These are phyloP conservation scores for Staphylotrichum longicolle DNA, from an alignment of 495 filamentous ascomycete genomes.

Conservation along the genomic window DNA sequence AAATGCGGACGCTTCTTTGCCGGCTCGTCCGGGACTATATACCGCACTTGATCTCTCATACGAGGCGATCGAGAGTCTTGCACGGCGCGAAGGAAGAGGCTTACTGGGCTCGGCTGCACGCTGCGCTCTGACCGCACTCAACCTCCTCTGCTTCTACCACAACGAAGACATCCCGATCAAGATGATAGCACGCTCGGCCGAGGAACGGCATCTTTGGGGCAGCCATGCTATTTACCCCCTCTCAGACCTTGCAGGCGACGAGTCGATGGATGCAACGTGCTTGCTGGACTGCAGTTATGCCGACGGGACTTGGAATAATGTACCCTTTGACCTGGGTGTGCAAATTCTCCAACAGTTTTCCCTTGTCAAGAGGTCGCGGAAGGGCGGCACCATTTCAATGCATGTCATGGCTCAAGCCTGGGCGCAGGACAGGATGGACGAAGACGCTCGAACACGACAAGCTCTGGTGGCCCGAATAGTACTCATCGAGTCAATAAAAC, in stretches of 20 bases:
- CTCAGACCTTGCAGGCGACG: not conserved
- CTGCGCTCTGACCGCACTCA: slow-evolving; percentile 18
- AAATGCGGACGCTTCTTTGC: no score
- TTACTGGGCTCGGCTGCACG: not conserved
- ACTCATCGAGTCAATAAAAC: slow-evolving; percentile 11
- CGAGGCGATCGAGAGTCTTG: slow-evolving; percentile 1
- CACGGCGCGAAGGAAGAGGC: slow-evolving; percentile 4
- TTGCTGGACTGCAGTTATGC: slow-evolving; percentile 7
- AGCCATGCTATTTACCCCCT: not conserved
- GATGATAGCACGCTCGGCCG: slow-evolving; percentile 4
- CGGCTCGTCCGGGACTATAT: slow-evolving; percentile 16
- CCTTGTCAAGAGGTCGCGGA: slow-evolving; percentile 11
- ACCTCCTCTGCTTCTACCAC: slow-evolving; percentile 25
- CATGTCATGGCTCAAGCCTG: slow-evolving; percentile 27
- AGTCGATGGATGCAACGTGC: not conserved
- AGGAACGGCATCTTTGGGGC: slow-evolving; percentile 1
- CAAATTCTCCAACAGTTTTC: slow-evolving; percentile 18
- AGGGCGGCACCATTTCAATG: slow-evolving; percentile 9
- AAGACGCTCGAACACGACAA: not conserved
- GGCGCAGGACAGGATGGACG: slow-evolving; percentile 19
- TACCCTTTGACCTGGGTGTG: not conserved
- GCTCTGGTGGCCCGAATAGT: slow-evolving; percentile 4
- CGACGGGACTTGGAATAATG: slow-evolving; percentile 6
- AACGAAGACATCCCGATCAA: slow-evolving; percentile 17
- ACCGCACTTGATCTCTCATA: slow-evolving; percentile 24